Base-by-base conservation (phyloP, 108 stramenopile genomes). In the Mediolabrus comicus region DNA sequence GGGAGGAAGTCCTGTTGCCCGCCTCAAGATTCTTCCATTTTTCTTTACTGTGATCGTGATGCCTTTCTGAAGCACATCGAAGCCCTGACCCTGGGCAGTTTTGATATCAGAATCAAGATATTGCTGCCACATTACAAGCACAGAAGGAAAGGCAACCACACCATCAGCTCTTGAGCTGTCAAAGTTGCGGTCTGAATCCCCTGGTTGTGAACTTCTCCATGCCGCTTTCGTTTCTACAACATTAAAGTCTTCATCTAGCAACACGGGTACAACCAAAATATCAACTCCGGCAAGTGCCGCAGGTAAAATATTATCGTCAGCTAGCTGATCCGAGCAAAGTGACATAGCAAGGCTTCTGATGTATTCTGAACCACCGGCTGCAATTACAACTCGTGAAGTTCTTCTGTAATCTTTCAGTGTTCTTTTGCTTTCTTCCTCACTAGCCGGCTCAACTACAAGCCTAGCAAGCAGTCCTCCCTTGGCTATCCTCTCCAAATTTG, bases 31-130 rank as follows among this genome's bases (percentile, higher is more conserved):
- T 6, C 83, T 72, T 4, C 92, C 92, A 79, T 94, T 94, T 66
- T 94, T 94, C 69, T 94, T 94, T 46, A 94, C 78, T 17, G 75
- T 75, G 34, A 94, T 78, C 0, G 84, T 89, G 30, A 94, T 62
- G 22, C 92, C 92, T 67, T 91, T 91, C 12, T 74, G 58, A 38
- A 89, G 41, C 0, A 91, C 88, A 75, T 91, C 87, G 71, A 91
- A 94, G 36, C 92, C 92, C 74, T 94, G 92, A 9, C 64, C 43
- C 43, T 55, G 17, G 0, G 90, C 90, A 17, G 92, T 94, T 31
- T 86, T 67, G 31, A 94, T 76, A 27, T 94, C 92, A 12, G 74
- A 61, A 49, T 86, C 59, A 33, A 94, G 33, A 52, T 89, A 89
- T 19, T 86, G 84, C 12, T 70, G 57, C 92, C 92, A 94, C 17